Evolutionary conservation across 139 green algal species (phyloP), one percentile per base, ranked within the genome.

Genomic region (Picochlorum sp.): DNA sequence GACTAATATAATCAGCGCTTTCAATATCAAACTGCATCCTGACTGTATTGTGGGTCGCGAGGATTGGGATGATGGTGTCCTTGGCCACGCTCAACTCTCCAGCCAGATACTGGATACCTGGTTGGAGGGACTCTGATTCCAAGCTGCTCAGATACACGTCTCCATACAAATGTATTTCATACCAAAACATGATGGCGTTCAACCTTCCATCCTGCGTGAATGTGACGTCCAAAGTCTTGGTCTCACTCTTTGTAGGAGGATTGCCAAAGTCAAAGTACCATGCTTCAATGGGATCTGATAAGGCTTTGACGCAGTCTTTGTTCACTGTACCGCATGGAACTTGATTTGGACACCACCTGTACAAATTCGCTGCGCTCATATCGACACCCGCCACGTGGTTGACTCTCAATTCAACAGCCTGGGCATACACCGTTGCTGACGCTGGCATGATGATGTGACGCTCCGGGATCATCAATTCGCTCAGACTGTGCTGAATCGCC

Each of bases 171-270:
- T 63, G 69, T 34, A 89, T 61, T 23, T 88, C 72, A 68, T 76
- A 90, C 84, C 84, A 91, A 55, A 80, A 88, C 57, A 85, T 60
- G 1, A 91, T 65, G 4, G 78, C 84, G 51, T 91, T 90, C 37
- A 79, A 78, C 7, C 83, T 57, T 3, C 64, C 63, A 20, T 21
- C 16, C 21, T 62, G 68, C 0, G 49, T 68, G 44, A 93, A 83
- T 3, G 63, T 34, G 5, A 94, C 3, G n/a, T 92, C 86, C 4
- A 92, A 30, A 0, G 68, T 80, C 26, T 78, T 76, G 18, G 45
- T 47, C 26, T 77, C 69, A 60, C 60, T 77, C 24, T 75, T 64
- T 30, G 81, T 65, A 0, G 77, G 78, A 4, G 78, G 79, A 8
- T 41, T 69, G 4, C 64, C 45, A 57, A 94, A 55, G 55, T 90